Conservation (phyloP, 2,329 filamentous ascomycete genomes). For the Fusarium irregulare region DNA sequence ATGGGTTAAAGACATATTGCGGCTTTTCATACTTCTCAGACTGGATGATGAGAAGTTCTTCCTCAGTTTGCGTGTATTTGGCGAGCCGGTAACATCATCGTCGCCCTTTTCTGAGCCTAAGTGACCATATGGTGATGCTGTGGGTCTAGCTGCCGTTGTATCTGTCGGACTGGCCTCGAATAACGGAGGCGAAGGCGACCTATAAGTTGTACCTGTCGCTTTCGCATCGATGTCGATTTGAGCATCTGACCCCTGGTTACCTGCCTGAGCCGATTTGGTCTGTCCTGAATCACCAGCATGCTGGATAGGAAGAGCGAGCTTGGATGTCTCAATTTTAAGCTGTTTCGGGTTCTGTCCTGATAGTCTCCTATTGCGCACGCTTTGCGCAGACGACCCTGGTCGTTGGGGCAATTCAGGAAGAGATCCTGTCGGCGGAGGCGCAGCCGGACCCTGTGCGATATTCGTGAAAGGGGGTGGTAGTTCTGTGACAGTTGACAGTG, state of each 20-base stretch:
- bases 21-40: constrained; percentile 75
- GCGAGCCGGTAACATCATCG: constrained; percentile 62
- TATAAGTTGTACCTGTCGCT: constrained; percentile 20
- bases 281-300: constrained; percentile 20
- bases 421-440: constrained; percentile 63
- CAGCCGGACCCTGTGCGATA: constrained; percentile 44
- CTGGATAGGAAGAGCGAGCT: constrained; percentile 43
- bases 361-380: constrained; percentile 79
- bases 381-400: constrained; percentile 52
- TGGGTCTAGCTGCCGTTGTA: constrained; percentile 28
- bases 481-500: constrained; percentile 76
- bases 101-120: constrained; percentile 51
- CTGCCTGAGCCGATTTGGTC: constrained; percentile 24
- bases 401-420: constrained; percentile 58
- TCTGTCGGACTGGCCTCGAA: constrained; percentile 47
- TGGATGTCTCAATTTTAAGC: constrained; percentile 85
- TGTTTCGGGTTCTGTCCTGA: constrained; percentile 85
- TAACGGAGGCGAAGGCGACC: constrained; percentile 44
- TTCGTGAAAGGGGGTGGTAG: constrained; percentile 47
- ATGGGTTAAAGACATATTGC: constrained; percentile 76
- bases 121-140: constrained; percentile 50
- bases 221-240: constrained; percentile 16
- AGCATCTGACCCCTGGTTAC: constrained; percentile 15
- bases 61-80: constrained; percentile 61
- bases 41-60: constrained; percentile 80